phyloP scores from a whole-genome alignment of 495 filamentous ascomycete species.

The Lindgomyces ingoldianus region DNA sequence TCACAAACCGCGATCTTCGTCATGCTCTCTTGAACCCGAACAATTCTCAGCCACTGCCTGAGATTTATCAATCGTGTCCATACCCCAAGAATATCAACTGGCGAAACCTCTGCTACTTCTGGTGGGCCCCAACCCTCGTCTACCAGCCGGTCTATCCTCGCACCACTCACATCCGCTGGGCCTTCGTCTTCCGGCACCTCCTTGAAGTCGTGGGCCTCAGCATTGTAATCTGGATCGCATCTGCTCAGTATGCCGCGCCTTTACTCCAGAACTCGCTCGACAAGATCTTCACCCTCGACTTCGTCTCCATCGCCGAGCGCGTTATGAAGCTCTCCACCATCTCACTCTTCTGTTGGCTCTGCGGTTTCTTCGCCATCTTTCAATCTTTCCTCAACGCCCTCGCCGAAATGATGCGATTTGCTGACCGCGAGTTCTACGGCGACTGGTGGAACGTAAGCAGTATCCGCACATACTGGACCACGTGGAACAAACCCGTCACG shows the following conservation, averaged over 20 bases:
- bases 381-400: slow-evolving; percentile 86
- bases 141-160: slow-evolving; percentile 97
- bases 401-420: slow-evolving; percentile 87
- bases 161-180: slow-evolving; percentile 72
- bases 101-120: slow-evolving; percentile 86
- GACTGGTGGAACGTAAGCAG: slow-evolving; percentile 96
- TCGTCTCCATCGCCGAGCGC: slow-evolving; percentile 81
- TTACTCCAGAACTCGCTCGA: slow-evolving; percentile 85
- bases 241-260: slow-evolving; percentile 89
- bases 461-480: slow-evolving; percentile 86
- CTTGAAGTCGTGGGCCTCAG: slow-evolving; percentile 71
- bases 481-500: slow-evolving; percentile 97
- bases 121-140: slow-evolving; percentile 93
- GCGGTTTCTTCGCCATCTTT: slow-evolving; percentile 95
- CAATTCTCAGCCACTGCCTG: slow-evolving; percentile 62
- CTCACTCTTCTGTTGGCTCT: slow-evolving; percentile 90
- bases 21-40: slow-evolving; percentile 76
- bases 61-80: slow-evolving; percentile 77
- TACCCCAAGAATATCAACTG: slow-evolving; percentile 91
- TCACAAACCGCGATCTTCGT: slow-evolving; percentile 93
- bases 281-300: slow-evolving; percentile 76
- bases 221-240: slow-evolving; percentile 89
- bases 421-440: slow-evolving; percentile 89
- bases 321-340: slow-evolving; percentile 94
- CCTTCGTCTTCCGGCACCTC: slow-evolving; percentile 79